Percentiles rank a stretch among this genome's conserved stretches.
phyloP scores from a whole-genome alignment of 176 grass and related monocot genomes.

The Saccharum spontaneum region DNA sequence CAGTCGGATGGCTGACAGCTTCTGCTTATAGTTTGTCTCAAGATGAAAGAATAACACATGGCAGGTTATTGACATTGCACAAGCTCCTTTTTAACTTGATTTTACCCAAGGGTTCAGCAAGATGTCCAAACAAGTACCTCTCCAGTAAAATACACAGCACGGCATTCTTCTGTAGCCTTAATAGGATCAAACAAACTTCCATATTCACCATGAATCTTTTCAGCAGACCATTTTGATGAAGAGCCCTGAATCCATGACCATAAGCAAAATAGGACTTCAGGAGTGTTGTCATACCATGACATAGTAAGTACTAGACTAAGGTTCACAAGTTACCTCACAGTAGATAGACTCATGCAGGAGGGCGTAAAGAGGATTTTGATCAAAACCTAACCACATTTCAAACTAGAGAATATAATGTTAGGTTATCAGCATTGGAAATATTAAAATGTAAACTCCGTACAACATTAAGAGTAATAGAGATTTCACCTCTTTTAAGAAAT shows the following conservation, averaged over 20 bases:
- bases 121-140: constrained; percentile 48
- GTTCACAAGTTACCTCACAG: constrained; percentile 60
- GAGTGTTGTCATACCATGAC: background rate
- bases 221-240: constrained; percentile 87
- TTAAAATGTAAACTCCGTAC: background rate
- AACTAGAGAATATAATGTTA: constrained; percentile 50
- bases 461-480: background rate
- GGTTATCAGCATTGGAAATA: background rate
- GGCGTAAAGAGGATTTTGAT: constrained; percentile 85
- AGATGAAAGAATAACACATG: constrained; percentile 10
- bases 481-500: constrained; percentile 89
- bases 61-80: background rate
- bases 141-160: constrained; percentile 85
- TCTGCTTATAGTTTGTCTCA: background rate
- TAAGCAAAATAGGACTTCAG: constrained; percentile 16
- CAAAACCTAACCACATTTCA: constrained; percentile 85
- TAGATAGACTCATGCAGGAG: constrained; percentile 91
- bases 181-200: constrained; percentile 78
- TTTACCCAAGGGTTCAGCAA: background rate
- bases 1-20: background rate
- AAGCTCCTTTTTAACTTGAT: background rate
- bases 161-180: constrained; percentile 71
- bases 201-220: constrained; percentile 59
- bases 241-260: constrained; percentile 54
- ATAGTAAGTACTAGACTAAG: constrained; percentile 6